Evolutionary conservation across 768 basidiomycete genomes (phyloP), one percentile per base, ranked within the genome.

Genomic region (Leccinum olivaceopallidum): DNA sequence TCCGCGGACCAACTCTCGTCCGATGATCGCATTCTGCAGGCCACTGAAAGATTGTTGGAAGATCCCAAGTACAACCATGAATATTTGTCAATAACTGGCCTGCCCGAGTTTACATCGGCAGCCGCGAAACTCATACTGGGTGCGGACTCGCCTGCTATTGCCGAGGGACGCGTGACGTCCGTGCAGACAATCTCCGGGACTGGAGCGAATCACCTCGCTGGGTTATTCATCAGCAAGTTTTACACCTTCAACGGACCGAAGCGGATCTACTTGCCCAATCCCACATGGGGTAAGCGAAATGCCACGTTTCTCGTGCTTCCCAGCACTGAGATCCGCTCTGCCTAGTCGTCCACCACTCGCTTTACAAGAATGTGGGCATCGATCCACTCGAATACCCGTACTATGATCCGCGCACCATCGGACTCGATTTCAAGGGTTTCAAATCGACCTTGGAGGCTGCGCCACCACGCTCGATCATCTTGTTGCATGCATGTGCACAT

Each of bases 151-250:
- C 78, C 81, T 56, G 90, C 87, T 14, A 77, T 98, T 62, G 76
- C 80, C 64, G 89, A 92, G 62, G 80, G 79, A 32, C 85, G 93
- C 55, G 87, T 87, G 34, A 81, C 84, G 44, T 90, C 88, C 72
- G 90, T 90, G 52, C 95, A 98, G 78, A 95, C 95, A 14, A 91
- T 97, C 65, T 96, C 94, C 14, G 95, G 95, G 28, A 98, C 95
- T 2, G 95, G 95, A 54, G 95, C 95, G 53, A 95, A 96, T 78
- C 95, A 96, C 75, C 83, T 96, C 53, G 95, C 87, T 26, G 95
- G 88, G 3, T 77, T 94, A 56, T 97, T 97, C 81, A 76, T 98
- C 65, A 86, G 87, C 62, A 81, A 58, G 61, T 95, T 91, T 78
- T 97, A 96, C 77, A 77, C 80, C 4, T 91, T 83, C 79, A 76